Evolutionary conservation across 306 rosid genomes (phyloP).

Genomic region (Abrus precatorius): DNA sequence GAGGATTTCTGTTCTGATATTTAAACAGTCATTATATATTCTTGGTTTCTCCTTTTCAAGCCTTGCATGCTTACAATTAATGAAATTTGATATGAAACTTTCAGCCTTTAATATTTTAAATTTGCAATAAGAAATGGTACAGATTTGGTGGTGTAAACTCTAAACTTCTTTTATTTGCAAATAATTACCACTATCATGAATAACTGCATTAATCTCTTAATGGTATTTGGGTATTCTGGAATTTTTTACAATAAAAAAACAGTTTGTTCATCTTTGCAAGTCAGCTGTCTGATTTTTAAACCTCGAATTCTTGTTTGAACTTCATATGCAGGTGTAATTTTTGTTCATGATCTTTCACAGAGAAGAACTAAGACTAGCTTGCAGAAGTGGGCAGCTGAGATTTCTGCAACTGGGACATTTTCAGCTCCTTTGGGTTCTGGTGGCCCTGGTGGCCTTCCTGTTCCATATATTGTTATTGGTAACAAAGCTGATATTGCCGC

Average conservation of each 20-base stretch:
- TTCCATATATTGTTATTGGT: slow-evolving; percentile 87
- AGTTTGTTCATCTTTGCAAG: slow-evolving; percentile 18
- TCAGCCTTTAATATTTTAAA: slow-evolving; percentile 14
- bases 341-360: slow-evolving; percentile 99
- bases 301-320: slow-evolving; percentile 45
- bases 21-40: slow-evolving; percentile 1
- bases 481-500: slow-evolving; percentile 97
- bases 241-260: slow-evolving; percentile 33
- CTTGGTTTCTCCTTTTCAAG: slow-evolving; percentile 30
- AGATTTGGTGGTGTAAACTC: not conserved
- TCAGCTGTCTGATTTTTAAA: slow-evolving; percentile 36
- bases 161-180: slow-evolving; percentile 32
- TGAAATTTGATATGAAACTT: not conserved
- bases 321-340: slow-evolving; percentile 83
- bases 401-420: slow-evolving; percentile 89
- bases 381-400: slow-evolving; percentile 96
- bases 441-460: slow-evolving; percentile 97
- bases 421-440: slow-evolving; percentile 96
- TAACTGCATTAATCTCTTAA: slow-evolving; percentile 17
- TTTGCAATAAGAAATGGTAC: not conserved
- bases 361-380: slow-evolving; percentile 93
- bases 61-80: slow-evolving; percentile 26
- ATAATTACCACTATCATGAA: not conserved
- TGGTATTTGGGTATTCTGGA: slow-evolving; percentile 21
- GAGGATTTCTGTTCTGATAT: not conserved